A percentile compares a stretch with the other conserved stretches of the same genome.
These are phyloP conservation scores for Teunomyces panamensis DNA, from an alignment of 805 yeast genomes.

Conservation along the genomic window DNA sequence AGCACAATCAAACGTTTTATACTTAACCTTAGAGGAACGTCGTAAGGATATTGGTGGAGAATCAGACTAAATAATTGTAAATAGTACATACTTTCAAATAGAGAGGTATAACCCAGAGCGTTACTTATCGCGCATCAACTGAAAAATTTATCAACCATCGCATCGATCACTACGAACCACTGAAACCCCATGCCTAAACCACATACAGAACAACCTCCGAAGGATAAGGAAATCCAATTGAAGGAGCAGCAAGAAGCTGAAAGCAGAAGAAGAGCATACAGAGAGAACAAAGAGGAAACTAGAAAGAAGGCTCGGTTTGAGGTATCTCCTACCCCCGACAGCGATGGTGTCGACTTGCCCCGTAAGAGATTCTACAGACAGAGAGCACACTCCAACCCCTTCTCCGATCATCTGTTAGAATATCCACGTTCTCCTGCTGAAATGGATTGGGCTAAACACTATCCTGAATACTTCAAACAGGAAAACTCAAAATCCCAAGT, in stretches of 20 bases:
- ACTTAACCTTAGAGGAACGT: slow-evolving; percentile 71
- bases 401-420: slow-evolving; percentile 89
- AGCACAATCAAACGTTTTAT: slow-evolving; percentile 62
- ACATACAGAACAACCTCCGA: slow-evolving; percentile 4
- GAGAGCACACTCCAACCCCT: slow-evolving; percentile 96
- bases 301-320: slow-evolving; percentile 46
- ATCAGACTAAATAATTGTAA: slow-evolving; percentile 8
- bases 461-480: slow-evolving; percentile 57
- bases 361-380: slow-evolving; percentile 88
- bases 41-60: slow-evolving; percentile 36
- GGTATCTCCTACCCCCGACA: slow-evolving; percentile 20
- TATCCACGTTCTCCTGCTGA: slow-evolving; percentile 77
- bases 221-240: slow-evolving; percentile 17
- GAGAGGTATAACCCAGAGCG: not conserved
- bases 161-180: not conserved
- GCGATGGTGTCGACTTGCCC: slow-evolving; percentile 55
- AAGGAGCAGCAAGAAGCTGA: slow-evolving; percentile 25
- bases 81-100: not conserved
- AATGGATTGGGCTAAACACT: slow-evolving; percentile 85
- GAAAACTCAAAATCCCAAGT: slow-evolving; percentile 48
- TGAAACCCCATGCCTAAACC: slow-evolving; percentile 2
- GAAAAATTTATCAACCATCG: slow-evolving; percentile 7
- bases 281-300: slow-evolving; percentile 45
- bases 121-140: not conserved
- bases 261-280: slow-evolving; percentile 47